Evolutionary conservation across 2,329 filamentous ascomycete species (phyloP), one percentile per base, ranked within the genome.

Genomic region (Polytolypa hystricis): DNA sequence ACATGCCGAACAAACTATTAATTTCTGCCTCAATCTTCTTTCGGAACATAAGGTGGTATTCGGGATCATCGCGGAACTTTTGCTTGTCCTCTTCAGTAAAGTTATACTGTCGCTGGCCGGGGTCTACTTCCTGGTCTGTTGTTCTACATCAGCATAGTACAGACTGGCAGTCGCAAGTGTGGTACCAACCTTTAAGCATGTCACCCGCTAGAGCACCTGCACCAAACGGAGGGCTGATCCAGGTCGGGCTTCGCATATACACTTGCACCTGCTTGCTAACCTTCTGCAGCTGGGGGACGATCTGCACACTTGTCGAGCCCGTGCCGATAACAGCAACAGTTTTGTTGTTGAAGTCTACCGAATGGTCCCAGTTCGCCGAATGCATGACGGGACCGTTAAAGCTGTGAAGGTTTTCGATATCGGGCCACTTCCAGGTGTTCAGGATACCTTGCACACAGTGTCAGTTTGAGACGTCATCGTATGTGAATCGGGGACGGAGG

Each of bases 311-410:
- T 42, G 56, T 59, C 3, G 58, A 58, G 2, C 59, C 57, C 29
- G 44, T 50, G 4, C 51, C 51, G 16, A 53, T 49, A 4, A 54
- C 40, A 18, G 38, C 45, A 19, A 53, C 45, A 4, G n/a, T 28
- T 19, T 54, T 52, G 27, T 27, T 19, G 28, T 16, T 37, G 19
- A 37, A 29, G 28, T 37, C 19, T 6, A 37, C 11, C n/a, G 30
- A 51, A 34, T 56, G 55, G 16, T 56, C 52, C 61, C 64, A 69
- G 5, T 37, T 37, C 3, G 66, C 65, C 28, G 54, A 62, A 41
- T 69, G 66, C 30, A 65, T 42, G 4, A 67, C 40, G 27, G 57
- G 56, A 1, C 64, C 65, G 37, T 63, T 52, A 44, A 70, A 73
- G 3, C 53, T 48, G 20, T 66, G 54, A 4, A 66, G 54, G 3